Evolutionary conservation across 441 rosid genomes (phyloP).

Genomic region (Euphorbia schlechtendalii): DNA sequence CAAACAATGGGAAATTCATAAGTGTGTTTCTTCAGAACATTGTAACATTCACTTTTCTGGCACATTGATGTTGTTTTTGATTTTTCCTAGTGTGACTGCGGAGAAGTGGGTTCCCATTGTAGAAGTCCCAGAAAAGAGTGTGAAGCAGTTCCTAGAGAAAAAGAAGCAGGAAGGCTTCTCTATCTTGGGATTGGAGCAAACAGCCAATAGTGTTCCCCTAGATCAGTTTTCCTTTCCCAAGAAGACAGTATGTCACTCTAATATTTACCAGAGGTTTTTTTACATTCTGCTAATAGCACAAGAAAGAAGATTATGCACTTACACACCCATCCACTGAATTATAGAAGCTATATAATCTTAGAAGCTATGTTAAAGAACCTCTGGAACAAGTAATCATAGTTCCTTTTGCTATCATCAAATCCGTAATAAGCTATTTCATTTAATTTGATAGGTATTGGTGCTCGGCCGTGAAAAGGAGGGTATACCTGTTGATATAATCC

Average conservation of each 20-base stretch:
- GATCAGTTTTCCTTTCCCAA: slow-evolving; percentile 65
- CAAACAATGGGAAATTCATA: neutral
- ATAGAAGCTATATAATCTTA: neutral
- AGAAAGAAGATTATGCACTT: neutral
- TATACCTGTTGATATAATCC: slow-evolving; percentile 87
- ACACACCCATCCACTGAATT: neutral
- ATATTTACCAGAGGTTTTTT: neutral
- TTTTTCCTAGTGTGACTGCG: slow-evolving; percentile 73
- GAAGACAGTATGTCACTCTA: slow-evolving; percentile 51
- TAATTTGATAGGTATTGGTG: slow-evolving; percentile 65
- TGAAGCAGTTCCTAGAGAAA: slow-evolving; percentile 68
- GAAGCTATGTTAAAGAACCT: too few species aligned
- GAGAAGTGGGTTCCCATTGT: slow-evolving; percentile 96
- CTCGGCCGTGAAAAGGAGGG: slow-evolving; percentile 97
- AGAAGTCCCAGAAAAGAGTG: slow-evolving; percentile 79
- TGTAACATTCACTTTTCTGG: neutral
- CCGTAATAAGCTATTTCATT: slow-evolving; percentile 6
- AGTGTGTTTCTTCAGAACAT: neutral
- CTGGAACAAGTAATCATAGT: neutral
- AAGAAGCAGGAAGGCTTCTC: slow-evolving; percentile 92
- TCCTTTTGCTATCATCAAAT: neutral
- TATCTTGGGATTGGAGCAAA: slow-evolving; percentile 90
- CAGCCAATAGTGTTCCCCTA: slow-evolving; percentile 77
- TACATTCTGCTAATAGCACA: neutral
- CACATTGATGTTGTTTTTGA: neutral